These are phyloP conservation scores for Pleurotus citrinopileatus DNA, from an alignment of 768 basidiomycete species.

Conservation along the genomic window DNA sequence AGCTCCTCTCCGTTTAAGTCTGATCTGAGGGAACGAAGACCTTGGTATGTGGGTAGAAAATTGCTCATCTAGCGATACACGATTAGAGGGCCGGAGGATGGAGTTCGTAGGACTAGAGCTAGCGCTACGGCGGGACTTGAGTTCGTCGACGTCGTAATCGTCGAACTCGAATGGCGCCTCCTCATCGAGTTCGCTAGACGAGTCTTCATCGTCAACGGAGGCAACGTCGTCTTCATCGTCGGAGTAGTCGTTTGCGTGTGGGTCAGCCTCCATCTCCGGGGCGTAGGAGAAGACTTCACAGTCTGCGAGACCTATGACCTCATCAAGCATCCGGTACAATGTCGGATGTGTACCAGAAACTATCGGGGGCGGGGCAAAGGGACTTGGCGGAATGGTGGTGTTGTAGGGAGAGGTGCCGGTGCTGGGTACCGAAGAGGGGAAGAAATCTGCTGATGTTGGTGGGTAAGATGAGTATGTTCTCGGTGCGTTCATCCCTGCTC, in stretches of 20 bases:
- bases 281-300: slow-evolving; percentile 96
- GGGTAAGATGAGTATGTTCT: slow-evolving; percentile 88
- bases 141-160: slow-evolving; percentile 72
- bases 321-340: slow-evolving; percentile 83
- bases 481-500: slow-evolving; percentile 63
- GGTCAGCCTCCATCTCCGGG: slow-evolving; percentile 92
- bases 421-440: slow-evolving; percentile 71
- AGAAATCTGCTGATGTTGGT: slow-evolving; percentile 66
- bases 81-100: slow-evolving; percentile 27
- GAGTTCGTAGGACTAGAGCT: slow-evolving; percentile 25
- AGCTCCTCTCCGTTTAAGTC: slow-evolving; percentile 65
- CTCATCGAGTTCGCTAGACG: slow-evolving; percentile 59
- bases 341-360: slow-evolving; percentile 85
- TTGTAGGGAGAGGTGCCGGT: slow-evolving; percentile 69
- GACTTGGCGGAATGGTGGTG: slow-evolving; percentile 50
- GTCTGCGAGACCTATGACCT: slow-evolving; percentile 84
- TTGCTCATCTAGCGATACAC: slow-evolving; percentile 34
- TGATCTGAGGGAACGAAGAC: slow-evolving; percentile 39
- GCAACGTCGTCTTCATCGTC: slow-evolving; percentile 78
- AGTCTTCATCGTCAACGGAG: slow-evolving; percentile 63
- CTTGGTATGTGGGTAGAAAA: slow-evolving; percentile 33
- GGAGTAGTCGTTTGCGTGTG: slow-evolving; percentile 80
- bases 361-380: slow-evolving; percentile 69
- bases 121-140: slow-evolving; percentile 34
- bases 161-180: slow-evolving; percentile 78